Conservation (phyloP, 345 rosid genomes). For the Euphorbia lathyris region DNA sequence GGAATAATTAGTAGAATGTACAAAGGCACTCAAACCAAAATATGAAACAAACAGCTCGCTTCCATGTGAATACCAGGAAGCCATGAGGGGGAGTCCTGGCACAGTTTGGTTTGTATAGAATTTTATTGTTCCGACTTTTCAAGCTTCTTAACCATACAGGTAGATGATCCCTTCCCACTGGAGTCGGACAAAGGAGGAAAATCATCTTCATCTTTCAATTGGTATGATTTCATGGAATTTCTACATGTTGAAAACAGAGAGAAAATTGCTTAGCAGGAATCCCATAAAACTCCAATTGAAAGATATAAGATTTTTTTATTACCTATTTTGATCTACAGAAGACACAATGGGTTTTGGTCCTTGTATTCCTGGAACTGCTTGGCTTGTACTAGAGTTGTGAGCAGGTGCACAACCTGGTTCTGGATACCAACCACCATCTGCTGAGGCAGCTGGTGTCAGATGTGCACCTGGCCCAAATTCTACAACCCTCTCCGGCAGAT, state of each 20-base stretch:
- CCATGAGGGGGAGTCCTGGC: slow-evolving; percentile 12
- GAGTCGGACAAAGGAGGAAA: slow-evolving; percentile 69
- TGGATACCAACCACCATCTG: slow-evolving; percentile 33
- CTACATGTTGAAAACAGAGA: slow-evolving; percentile 36
- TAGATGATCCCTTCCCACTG: slow-evolving; percentile 25
- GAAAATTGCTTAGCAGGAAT: slow-evolving; percentile 13
- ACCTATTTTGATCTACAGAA: slow-evolving; percentile 54
- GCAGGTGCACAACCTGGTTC: slow-evolving; percentile 20
- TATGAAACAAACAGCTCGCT: slow-evolving; percentile 19
- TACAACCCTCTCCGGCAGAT: slow-evolving; percentile 34
- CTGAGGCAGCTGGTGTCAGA: slow-evolving; percentile 22
- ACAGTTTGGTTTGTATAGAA: slow-evolving; percentile 28
- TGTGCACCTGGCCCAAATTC: slow-evolving; percentile 45
- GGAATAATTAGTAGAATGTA: slow-evolving; percentile 36
- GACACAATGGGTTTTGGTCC: slow-evolving; percentile 34
- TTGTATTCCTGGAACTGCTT: slow-evolving; percentile 24
- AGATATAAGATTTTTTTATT: slow-evolving; percentile 7
- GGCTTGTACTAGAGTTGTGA: slow-evolving; percentile 25
- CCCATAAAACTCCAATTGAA: background rate
- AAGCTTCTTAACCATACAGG: slow-evolving; percentile 24
- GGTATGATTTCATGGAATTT: slow-evolving; percentile 52
- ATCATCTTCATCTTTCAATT: slow-evolving; percentile 70
- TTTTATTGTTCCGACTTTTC: slow-evolving; percentile 16
- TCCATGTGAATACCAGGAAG: slow-evolving; percentile 1
- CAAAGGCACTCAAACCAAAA: slow-evolving; percentile 28